These are phyloP conservation scores for Scenedesmus sp. DNA, from an alignment of 163 green algal species.

Conservation along the genomic window DNA sequence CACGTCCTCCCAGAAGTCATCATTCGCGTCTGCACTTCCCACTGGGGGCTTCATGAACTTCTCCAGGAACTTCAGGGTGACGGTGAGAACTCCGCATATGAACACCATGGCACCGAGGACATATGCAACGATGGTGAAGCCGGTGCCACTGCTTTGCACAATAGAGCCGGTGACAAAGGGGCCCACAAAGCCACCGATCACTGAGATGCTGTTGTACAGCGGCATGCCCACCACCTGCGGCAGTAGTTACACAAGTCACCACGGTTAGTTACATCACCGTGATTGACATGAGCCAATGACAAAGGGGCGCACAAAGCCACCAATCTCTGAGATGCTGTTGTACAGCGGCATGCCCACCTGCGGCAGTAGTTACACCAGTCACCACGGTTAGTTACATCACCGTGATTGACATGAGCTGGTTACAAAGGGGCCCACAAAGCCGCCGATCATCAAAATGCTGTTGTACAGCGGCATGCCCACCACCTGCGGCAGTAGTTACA, in stretches of 20 bases:
- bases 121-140: not conserved
- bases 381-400: not conserved
- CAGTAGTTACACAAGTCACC: not conserved
- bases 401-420: too few relatives aligned
- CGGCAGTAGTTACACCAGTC: not conserved
- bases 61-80: conserved; percentile 11
- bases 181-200: conserved; percentile 35
- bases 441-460: conserved; percentile 38
- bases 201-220: conserved; percentile 36
- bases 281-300: not conserved
- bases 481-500: not conserved
- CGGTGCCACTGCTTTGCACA: not conserved
- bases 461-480: conserved; percentile 41
- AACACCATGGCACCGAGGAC: conserved; percentile 17
- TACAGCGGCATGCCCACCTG: conserved; percentile 39
- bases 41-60: not conserved
- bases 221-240: conserved; percentile 36
- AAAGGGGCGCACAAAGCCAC: conserved; percentile 20
- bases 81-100: not conserved
- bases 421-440: conserved; percentile 12
- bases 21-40: not conserved
- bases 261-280: not conserved
- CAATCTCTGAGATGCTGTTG: conserved; percentile 38
- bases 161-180: conserved; percentile 28
- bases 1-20: not conserved